Base-by-base conservation (phyloP, 257 asterid genomes). In the Marsdenia floribunda region DNA sequence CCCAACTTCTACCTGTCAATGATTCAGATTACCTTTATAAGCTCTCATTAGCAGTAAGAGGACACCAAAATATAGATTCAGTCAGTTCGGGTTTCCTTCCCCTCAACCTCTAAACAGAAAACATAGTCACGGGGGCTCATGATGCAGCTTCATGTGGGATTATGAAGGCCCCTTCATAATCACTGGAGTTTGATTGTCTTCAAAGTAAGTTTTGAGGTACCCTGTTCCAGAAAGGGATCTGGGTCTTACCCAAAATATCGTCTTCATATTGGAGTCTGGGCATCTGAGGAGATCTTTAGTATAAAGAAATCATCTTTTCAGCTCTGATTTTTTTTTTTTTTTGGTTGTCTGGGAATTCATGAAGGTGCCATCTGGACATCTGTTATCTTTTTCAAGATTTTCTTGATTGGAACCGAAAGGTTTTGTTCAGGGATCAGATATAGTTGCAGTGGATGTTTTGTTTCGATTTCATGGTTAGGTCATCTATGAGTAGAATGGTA, bases 151-250 rank as follows among this genome's bases (percentile, higher is more conserved):
- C 85, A 78, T 53, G 68, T 67, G 77, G 83, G 77, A 71, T 26
- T 71, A 24, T 65, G 82, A 78, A 67, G 77, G 72, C 77, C 71
- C 82, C 76, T 84, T 86, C 78, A 79, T 84, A 80, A 78, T 82
- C 75, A 75, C 83, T 68, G 88, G 76, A 76, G 80, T 80, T 80
- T 75, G 75, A 72, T 76, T 80, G 78, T 72, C 81, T 79, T 82
- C 60, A 69, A 75, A 84, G 86, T 83, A 50, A 78, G 55, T 74
- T 57, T 80, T 77, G 67, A 54, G 68, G 75, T 71, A 73, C 85
- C 79, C 80, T 79, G 79, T 78, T 57, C 75, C 79, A 40, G 72
- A 80, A 73, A 63, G 81, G 82, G 92, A 87, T 90, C 96, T 86
- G 85, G 87, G 85, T 73, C 55, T 76, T 81, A 80, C 75, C 44